Evolutionary conservation across 805 yeast species (phyloP).

Genomic region (Debaryomyces prosopidis): DNA sequence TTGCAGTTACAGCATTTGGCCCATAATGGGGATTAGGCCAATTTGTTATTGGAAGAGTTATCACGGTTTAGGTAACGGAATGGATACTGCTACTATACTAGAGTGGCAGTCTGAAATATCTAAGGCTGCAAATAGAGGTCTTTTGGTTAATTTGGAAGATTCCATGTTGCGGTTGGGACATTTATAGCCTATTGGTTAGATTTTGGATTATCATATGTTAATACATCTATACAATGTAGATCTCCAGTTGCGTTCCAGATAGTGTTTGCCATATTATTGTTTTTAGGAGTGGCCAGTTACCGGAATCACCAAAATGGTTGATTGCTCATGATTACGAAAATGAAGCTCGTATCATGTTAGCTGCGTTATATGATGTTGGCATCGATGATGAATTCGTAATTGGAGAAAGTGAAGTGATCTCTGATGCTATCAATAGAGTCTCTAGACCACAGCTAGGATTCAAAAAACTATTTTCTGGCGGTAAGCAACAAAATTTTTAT

Average conservation of each 20-base stretch:
- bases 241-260: conserved; percentile 52
- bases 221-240: conserved; percentile 44
- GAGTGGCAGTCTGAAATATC: conserved; percentile 78
- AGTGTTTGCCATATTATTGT: conserved; percentile 46
- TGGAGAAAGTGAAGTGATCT: conserved; percentile 45
- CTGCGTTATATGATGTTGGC: conserved; percentile 35
- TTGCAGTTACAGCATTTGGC: conserved; percentile 50
- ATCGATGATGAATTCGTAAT: conserved; percentile 38
- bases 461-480: conserved; percentile 32
- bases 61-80: conserved; percentile 77
- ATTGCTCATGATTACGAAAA: conserved; percentile 48
- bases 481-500: conserved; percentile 30
- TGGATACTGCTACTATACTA: conserved; percentile 77
- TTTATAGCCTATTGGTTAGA: conserved; percentile 73
- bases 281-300: conserved; percentile 43
- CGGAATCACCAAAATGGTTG: conserved; percentile 57
- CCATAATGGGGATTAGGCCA: conserved; percentile 53
- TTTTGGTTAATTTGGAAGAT: conserved; percentile 67
- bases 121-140: conserved; percentile 59
- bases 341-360: conserved; percentile 47
- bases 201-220: conserved; percentile 63
- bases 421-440: conserved; percentile 51
- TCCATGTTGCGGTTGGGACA: conserved; percentile 68
- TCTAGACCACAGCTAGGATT: conserved; percentile 37
- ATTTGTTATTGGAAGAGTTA: conserved; percentile 68